phyloP scores from a whole-genome alignment of 306 rosid species.

The Gleditsia sinensis region DNA sequence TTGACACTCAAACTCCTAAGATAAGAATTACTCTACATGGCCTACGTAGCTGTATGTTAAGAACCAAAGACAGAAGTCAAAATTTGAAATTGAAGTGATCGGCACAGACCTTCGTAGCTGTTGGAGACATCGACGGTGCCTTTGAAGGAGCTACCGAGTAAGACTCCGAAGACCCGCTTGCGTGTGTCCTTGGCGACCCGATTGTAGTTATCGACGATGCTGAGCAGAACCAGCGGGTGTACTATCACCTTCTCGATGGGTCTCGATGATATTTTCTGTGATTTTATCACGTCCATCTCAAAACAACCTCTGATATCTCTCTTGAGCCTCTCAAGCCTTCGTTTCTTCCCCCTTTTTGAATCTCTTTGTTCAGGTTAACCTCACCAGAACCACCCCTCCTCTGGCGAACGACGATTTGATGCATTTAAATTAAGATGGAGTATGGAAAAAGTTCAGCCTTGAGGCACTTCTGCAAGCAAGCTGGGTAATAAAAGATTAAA shows the following conservation, averaged over 20 bases:
- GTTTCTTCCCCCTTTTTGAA: not conserved
- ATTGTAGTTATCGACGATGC: constrained; percentile 74
- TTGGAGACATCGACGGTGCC: constrained; percentile 71
- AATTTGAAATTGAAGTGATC: not conserved
- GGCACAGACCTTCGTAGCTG: constrained; percentile 59
- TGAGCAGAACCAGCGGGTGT: constrained; percentile 65
- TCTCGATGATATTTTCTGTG: constrained; percentile 56
- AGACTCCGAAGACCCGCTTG: constrained; percentile 64
- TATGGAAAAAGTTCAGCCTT: not conserved
- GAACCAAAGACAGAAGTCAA: not conserved
- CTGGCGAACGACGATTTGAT: not conserved
- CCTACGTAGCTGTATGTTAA: too few species aligned
- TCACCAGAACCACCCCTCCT: not conserved
- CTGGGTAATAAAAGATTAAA: too few species aligned
- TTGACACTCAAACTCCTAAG: not conserved
- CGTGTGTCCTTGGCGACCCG: constrained; percentile 66
- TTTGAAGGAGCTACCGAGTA: constrained; percentile 59
- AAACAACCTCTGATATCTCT: not conserved
- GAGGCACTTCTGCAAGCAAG: not conserved
- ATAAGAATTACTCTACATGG: not conserved
- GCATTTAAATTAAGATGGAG: not conserved
- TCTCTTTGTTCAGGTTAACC: not conserved
- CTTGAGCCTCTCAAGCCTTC: not conserved
- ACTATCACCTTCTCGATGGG: constrained; percentile 71
- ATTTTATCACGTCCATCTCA: constrained; percentile 64